A percentile compares a stretch with the other conserved stretches of the same genome.
Conservation (phyloP, 1,139 yeast genomes). For the Arxiozyma slooffiae region DNA sequence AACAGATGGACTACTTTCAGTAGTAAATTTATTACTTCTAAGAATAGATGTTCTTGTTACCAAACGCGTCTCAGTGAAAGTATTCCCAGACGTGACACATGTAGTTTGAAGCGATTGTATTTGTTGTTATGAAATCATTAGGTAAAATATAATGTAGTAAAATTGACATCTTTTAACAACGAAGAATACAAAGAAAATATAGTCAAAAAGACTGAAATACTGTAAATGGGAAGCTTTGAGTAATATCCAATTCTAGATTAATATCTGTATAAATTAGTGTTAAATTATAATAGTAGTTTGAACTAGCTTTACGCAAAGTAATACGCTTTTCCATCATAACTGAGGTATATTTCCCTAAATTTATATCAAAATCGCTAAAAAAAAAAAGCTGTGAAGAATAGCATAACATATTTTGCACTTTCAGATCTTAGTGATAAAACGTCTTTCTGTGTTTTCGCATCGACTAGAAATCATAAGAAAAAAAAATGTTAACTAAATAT, state of each 20-base stretch:
- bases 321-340: slow-evolving; percentile 27
- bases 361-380: slow-evolving; percentile 25
- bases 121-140: slow-evolving; percentile 27
- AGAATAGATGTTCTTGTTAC: neutral
- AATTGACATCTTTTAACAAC: slow-evolving; percentile 29
- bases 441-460: neutral
- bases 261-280: slow-evolving; percentile 13
- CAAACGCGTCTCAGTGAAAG: neutral
- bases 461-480: neutral
- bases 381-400: slow-evolving; percentile 28
- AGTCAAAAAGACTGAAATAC: slow-evolving; percentile 35
- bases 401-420: slow-evolving; percentile 29
- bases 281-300: slow-evolving; percentile 21
- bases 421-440: slow-evolving; percentile 4
- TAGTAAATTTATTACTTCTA: neutral
- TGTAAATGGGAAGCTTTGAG: slow-evolving; percentile 35
- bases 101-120: neutral
- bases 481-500: neutral
- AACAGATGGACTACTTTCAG: no score
- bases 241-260: slow-evolving; percentile 28
- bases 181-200: slow-evolving; percentile 38
- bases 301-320: slow-evolving; percentile 27
- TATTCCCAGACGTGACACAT: neutral
- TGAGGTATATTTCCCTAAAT: slow-evolving; percentile 26
- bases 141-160: slow-evolving; percentile 34